Base-by-base conservation (phyloP, 2,329 filamentous ascomycete genomes). In the Talaromyces albobiverticillius region DNA sequence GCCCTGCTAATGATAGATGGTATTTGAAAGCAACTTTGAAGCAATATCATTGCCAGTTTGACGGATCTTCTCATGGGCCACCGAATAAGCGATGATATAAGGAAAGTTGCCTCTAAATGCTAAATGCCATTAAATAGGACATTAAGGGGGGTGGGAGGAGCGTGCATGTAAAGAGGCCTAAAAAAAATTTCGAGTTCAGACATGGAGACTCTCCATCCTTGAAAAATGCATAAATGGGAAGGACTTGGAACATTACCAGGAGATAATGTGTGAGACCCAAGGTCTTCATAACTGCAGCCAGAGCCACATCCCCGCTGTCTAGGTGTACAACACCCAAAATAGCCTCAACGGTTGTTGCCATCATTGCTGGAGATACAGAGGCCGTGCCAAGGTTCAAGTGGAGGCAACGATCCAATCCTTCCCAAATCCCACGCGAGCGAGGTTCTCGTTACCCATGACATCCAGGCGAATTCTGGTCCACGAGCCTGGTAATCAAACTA, bases 311-410 rank as follows among this genome's bases (percentile, higher is more conserved):
- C 13, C 46, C 52, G 14, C 53, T 46, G 14, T 50, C 53, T 3
- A 45, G 16, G 16, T 55, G 46, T 5, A 51, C 53, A 6, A 41
- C 53, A 3, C 53, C 53, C 16, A 55, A 13, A 14, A 55, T 51
- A 3, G 53, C 46, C 26, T 46, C 53, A 1, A 55, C 41, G 18
- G 40, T 11, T 34, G 40, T 55, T 23, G 53, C 53, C 53, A 55
- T 46, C 29, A 50, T 45, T 2, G 2, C 26, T 18, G 3, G 32
- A 26, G 53, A 55, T 13, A 46, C 16, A 2, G 1, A 13, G 10
- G 2, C 1, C 6, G 34, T 46, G 22, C 46, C 46, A 5, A 20
- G 31, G 23, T 45, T 46, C 18, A 55, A 13, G 14, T 45, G 46
- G 6, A 51, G n/a, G 18, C 46, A 55, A 2, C 8, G 1, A 10